These are phyloP conservation scores for Hansenula anomala DNA, from an alignment of 1,139 yeast species.

Conservation along the genomic window DNA sequence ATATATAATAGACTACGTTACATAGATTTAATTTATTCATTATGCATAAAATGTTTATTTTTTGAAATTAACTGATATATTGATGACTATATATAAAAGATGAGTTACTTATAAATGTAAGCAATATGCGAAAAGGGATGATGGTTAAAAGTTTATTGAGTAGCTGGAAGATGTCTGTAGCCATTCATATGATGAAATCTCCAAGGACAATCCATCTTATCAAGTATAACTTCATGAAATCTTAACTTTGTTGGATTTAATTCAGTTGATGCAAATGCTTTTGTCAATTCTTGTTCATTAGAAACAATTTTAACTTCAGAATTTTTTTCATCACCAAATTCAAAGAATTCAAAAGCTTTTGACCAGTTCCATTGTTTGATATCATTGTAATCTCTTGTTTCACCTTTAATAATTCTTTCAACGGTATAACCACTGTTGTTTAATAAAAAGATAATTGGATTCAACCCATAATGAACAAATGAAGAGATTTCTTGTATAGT, in stretches of 20 bases:
- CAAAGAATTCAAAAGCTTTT: slow-evolving; percentile 42
- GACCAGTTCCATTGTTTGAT: slow-evolving; percentile 87
- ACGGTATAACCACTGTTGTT: slow-evolving; percentile 88
- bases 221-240: slow-evolving; percentile 57
- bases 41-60: too few species aligned
- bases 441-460: slow-evolving; percentile 64
- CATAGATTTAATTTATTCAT: too few species aligned
- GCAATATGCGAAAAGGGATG: not conserved
- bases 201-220: slow-evolving; percentile 60
- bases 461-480: slow-evolving; percentile 54
- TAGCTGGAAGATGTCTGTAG: slow-evolving; percentile 21
- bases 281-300: slow-evolving; percentile 32
- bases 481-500: slow-evolving; percentile 79
- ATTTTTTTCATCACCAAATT: slow-evolving; percentile 59
- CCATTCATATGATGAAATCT: slow-evolving; percentile 33
- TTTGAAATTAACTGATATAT: too few species aligned
- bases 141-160: too few species aligned
- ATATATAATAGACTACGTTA: too few species aligned
- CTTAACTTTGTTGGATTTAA: slow-evolving; percentile 35
- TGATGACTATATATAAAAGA: too few species aligned
- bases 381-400: slow-evolving; percentile 72
- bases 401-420: slow-evolving; percentile 81
- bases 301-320: slow-evolving; percentile 28
- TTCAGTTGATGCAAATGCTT: slow-evolving; percentile 14
- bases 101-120: too few species aligned